Conservation (phyloP, 1,139 yeast species). For the Eremothecium coryli region DNA sequence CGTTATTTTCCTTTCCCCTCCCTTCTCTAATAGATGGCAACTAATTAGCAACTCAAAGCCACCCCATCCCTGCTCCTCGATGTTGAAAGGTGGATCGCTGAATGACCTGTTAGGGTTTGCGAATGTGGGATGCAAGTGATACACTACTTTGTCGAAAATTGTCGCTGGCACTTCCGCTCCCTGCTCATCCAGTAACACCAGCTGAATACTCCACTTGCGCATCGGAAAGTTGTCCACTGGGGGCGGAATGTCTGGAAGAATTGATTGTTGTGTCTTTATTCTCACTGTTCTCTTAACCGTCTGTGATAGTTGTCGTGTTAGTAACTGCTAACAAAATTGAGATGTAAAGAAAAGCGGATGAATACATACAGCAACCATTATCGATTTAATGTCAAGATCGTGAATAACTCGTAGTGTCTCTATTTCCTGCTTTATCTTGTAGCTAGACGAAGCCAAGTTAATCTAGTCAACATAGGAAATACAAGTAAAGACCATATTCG, state of each 20-base stretch:
- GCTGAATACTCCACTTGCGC: slow-evolving; percentile 84
- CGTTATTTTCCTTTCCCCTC: slow-evolving; percentile 75
- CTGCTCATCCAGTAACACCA: slow-evolving; percentile 63
- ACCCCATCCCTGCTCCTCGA: slow-evolving; percentile 98
- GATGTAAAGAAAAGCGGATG: not conserved
- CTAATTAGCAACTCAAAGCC: slow-evolving; percentile 85
- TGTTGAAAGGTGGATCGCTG: slow-evolving; percentile 78
- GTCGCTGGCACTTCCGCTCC: slow-evolving; percentile 83
- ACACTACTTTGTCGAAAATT: slow-evolving; percentile 85
- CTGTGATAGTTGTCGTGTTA: slow-evolving; percentile 14
- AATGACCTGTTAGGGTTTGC: slow-evolving; percentile 75
- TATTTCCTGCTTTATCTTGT: no score
- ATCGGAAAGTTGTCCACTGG: slow-evolving; percentile 90
- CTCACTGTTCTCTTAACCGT: slow-evolving; percentile 79
- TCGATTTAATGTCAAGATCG: no score
- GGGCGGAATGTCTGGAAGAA: slow-evolving; percentile 76
- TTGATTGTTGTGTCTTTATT: slow-evolving; percentile 78
- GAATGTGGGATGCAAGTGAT: slow-evolving; percentile 91
- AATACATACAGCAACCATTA: slow-evolving; percentile 22
- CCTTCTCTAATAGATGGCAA: slow-evolving; percentile 69
- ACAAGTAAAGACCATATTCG: no score
- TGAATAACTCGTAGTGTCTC: no score
- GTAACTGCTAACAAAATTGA: no score
- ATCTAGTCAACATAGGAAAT: no score
- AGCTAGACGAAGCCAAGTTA: no score